phyloP scores from a whole-genome alignment of 2,329 filamentous ascomycete genomes.

The Gyromitra esculenta region DNA sequence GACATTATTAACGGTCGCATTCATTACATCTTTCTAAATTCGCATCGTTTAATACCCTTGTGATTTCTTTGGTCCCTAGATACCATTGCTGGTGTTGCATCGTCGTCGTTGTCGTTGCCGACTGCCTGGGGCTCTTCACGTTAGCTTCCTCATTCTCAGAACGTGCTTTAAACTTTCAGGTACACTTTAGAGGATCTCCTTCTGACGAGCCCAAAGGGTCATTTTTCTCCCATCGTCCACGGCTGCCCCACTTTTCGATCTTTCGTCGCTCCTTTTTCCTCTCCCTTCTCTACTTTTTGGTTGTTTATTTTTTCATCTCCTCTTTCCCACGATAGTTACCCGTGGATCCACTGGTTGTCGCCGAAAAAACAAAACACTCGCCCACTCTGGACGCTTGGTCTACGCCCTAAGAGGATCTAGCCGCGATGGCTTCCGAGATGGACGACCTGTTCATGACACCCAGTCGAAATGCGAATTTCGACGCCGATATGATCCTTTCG shows the following conservation, averaged over 20 bases:
- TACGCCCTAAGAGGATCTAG: constrained; percentile 34
- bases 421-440: constrained; percentile 46
- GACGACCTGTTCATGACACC: constrained; percentile 57
- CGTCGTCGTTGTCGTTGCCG: constrained; percentile 9
- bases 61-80: constrained; percentile 12
- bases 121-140: constrained; percentile 17
- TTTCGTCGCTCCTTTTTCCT: constrained; percentile 25
- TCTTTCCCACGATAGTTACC: constrained; percentile 10
- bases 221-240: neutral
- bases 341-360: constrained; percentile 11
- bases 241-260: constrained; percentile 1
- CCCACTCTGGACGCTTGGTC: constrained; percentile 38
- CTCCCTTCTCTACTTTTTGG: constrained; percentile 20
- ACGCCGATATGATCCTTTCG: constrained; percentile 41
- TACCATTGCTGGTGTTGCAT: constrained; percentile 14
- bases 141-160: constrained; percentile 33
- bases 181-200: constrained; percentile 18
- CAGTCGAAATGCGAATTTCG: constrained; percentile 30
- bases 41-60: constrained; percentile 29
- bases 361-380: neutral
- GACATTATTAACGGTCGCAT: constrained; percentile 43
- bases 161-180: constrained; percentile 35
- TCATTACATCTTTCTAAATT: constrained; percentile 38
- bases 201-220: neutral
- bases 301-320: neutral